A percentile compares a stretch with the other conserved stretches of the same genome.
phyloP scores from a whole-genome alignment of 2,329 filamentous ascomycete genomes.

The Penicillium sp. region DNA sequence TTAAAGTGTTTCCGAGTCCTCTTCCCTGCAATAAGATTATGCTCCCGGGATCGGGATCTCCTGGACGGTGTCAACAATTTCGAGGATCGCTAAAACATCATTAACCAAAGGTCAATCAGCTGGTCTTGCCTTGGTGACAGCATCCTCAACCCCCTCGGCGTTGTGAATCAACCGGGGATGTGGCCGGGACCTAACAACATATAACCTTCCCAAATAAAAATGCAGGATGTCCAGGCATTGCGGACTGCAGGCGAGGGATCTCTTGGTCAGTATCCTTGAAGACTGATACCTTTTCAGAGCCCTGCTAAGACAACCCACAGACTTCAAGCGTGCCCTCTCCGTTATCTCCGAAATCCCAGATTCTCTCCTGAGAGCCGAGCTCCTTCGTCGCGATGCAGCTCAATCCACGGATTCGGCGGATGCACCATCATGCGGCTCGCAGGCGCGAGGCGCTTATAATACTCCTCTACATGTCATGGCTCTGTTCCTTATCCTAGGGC shows the following conservation, averaged over 20 bases:
- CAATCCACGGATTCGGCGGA: conserved; percentile 15
- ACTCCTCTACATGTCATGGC: conserved; percentile 63
- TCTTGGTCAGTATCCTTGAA: conserved; percentile 8
- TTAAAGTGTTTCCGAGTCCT: conserved; percentile 14
- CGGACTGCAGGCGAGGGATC: conserved; percentile 10
- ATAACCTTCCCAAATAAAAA: conserved; percentile 11
- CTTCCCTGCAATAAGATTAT: conserved; percentile 1
- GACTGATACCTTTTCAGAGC: not conserved
- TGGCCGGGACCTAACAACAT: conserved; percentile 8
- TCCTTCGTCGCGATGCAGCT: conserved; percentile 24
- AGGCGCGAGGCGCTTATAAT: conserved; percentile 51
- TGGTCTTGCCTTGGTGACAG: not conserved
- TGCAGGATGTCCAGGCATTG: conserved; percentile 20
- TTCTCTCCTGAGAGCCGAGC: conserved; percentile 31
- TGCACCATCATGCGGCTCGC: conserved; percentile 34
- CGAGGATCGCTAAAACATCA: not conserved
- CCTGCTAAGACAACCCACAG: conserved; percentile 8
- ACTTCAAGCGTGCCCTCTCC: conserved; percentile 16
- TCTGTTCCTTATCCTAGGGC: conserved; percentile 58
- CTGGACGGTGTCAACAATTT: conserved; percentile 4
- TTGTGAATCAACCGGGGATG: conserved; percentile 8
- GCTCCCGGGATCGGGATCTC: conserved; percentile 1
- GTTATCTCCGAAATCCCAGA: conserved; percentile 32
- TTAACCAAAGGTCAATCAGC: not conserved
- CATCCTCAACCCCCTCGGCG: not conserved